A percentile compares a stretch with the other conserved stretches of the same genome.
phyloP scores from a whole-genome alignment of 768 basidiomycete genomes.

The Lactarius tabidus region DNA sequence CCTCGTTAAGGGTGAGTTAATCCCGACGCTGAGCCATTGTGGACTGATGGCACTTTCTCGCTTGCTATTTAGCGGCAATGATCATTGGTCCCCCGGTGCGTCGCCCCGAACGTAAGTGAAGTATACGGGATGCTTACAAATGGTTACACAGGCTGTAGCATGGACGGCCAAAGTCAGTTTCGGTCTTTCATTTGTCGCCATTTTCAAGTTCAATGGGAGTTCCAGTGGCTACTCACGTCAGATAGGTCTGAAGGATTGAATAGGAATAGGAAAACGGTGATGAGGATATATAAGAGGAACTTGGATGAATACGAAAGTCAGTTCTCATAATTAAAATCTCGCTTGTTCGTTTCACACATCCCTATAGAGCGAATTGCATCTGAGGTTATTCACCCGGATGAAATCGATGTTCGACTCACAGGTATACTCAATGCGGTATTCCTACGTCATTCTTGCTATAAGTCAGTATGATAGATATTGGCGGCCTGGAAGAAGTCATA shows the following conservation, averaged over 20 bases:
- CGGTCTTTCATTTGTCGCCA: background rate
- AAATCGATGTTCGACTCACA: slow-evolving; percentile 70
- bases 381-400: slow-evolving; percentile 90
- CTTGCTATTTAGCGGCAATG: slow-evolving; percentile 36
- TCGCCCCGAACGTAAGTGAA: too few species aligned
- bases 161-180: slow-evolving; percentile 63
- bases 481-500: slow-evolving; percentile 89
- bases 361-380: slow-evolving; percentile 74
- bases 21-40: slow-evolving; percentile 2
- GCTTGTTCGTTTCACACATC: slow-evolving; percentile 10
- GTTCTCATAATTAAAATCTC: slow-evolving; percentile 27
- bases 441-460: background rate
- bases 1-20: slow-evolving; percentile 30
- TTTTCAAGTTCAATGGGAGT: slow-evolving; percentile 6
- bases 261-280: slow-evolving; percentile 62
- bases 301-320: slow-evolving; percentile 89
- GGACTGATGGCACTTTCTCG: background rate
- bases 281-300: slow-evolving; percentile 66
- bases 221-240: slow-evolving; percentile 64
- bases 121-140: background rate
- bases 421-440: slow-evolving; percentile 43
- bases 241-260: slow-evolving; percentile 47
- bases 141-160: slow-evolving; percentile 56
- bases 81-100: slow-evolving; percentile 51
- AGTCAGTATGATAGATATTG: slow-evolving; percentile 57